Evolutionary conservation across 2,329 filamentous ascomycete species (phyloP).

Genomic region (Diaporthe amygdali): DNA sequence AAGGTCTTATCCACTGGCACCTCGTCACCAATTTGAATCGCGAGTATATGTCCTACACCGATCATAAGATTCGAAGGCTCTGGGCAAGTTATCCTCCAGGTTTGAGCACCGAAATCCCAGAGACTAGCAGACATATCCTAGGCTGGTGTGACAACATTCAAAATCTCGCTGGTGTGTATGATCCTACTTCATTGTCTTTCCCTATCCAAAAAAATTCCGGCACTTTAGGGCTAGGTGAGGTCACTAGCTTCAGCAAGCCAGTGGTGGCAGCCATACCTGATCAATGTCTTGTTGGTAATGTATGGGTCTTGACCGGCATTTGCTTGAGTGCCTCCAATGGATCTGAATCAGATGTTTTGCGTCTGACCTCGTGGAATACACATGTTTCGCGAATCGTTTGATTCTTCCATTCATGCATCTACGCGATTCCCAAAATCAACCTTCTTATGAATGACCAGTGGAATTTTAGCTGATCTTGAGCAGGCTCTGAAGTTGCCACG

Average conservation of each 20-base stretch:
- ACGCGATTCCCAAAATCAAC: too few relatives aligned
- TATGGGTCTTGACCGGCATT: too few relatives aligned
- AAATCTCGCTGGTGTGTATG: constrained; percentile 28
- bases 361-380: too few relatives aligned
- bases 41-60: constrained; percentile 34
- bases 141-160: constrained; percentile 38
- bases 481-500: constrained; percentile 28
- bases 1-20: constrained; percentile 38
- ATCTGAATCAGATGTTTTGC: too few relatives aligned
- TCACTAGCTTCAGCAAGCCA: background rate
- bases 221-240: background rate
- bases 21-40: constrained; percentile 29
- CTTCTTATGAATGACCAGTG: background rate
- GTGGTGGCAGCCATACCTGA: too few relatives aligned
- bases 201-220: too few relatives aligned
- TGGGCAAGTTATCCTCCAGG: background rate
- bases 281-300: too few relatives aligned
- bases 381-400: too few relatives aligned
- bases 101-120: constrained; percentile 18
- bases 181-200: too few relatives aligned
- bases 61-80: constrained; percentile 7
- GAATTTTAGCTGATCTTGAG: background rate
- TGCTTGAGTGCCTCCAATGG: too few relatives aligned
- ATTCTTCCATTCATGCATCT: too few relatives aligned
- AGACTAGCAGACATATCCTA: constrained; percentile 35